Conservation (phyloP, 352 stramenopile species). For the Phytophthora cactorum region DNA sequence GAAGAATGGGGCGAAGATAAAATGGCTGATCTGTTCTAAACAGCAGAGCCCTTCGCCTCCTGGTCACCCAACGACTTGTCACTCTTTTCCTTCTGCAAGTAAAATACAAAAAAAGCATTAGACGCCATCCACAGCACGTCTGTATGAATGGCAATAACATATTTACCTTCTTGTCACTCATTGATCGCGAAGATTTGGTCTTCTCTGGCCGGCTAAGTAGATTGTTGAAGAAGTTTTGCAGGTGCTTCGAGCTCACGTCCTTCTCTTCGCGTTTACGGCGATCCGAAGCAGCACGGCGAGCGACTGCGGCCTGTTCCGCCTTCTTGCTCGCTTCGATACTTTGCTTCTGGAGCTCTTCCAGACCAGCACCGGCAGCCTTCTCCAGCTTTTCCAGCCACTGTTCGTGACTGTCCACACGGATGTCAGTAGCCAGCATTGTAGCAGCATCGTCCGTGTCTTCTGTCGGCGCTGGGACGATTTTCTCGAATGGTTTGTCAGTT, state of each 20-base stretch:
- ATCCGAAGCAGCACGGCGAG: conserved; percentile 72
- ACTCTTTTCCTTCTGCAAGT: conserved; percentile 67
- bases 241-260: conserved; percentile 85
- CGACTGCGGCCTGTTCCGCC: conserved; percentile 67
- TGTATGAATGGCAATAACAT: neutral
- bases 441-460: conserved; percentile 43
- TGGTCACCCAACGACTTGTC: conserved; percentile 66
- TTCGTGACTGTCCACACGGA: conserved; percentile 73
- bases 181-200: conserved; percentile 68
- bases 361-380: conserved; percentile 73
- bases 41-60: conserved; percentile 49
- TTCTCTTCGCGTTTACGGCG: conserved; percentile 82
- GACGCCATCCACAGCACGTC: neutral
- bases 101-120: conserved; percentile 6
- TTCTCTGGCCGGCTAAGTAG: conserved; percentile 86
- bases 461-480: conserved; percentile 71
- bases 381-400: conserved; percentile 86
- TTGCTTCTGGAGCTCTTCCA: conserved; percentile 86
- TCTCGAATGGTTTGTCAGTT: conserved; percentile 81
- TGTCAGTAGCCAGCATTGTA: conserved; percentile 45
- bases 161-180: conserved; percentile 70
- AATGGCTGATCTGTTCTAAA: conserved; percentile 8
- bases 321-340: conserved; percentile 88
- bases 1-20: neutral
- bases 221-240: conserved; percentile 91